Evolutionary conservation across 176 grass and related monocot species (phyloP).

Genomic region (Musa beccarii): DNA sequence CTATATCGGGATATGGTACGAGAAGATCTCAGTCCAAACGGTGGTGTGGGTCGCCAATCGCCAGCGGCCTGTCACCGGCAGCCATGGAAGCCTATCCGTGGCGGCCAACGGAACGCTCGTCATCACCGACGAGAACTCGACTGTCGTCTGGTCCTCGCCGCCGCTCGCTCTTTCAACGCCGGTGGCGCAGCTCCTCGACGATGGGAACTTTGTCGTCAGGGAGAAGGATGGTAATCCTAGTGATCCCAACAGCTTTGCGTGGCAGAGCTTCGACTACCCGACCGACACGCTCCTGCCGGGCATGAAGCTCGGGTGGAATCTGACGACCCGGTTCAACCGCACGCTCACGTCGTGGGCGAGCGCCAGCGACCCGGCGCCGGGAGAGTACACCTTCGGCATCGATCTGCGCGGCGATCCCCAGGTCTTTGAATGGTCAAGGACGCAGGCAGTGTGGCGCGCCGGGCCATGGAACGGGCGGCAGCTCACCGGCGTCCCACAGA

Average conservation of each 20-base stretch:
- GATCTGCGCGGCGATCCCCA: conserved; percentile 40
- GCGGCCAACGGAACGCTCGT: no score
- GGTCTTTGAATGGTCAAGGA: conserved; percentile 19
- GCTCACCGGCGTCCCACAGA: conserved; percentile 67
- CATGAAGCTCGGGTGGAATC: no score
- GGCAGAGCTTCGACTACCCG: neutral
- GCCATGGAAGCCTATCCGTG: no score
- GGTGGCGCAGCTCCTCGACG: conserved; percentile 36
- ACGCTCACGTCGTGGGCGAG: no score
- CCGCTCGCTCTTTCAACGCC: neutral
- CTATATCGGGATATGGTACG: no score
- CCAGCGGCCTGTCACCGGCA: no score
- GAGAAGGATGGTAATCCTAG: conserved; percentile 43
- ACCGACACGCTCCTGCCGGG: conserved; percentile 56
- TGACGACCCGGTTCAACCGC: no score
- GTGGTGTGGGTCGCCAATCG: no score
- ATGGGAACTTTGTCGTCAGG: conserved; percentile 12
- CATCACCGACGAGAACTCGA: no score
- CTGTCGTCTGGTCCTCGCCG: no score
- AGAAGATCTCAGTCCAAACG: no score
- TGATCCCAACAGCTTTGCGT: conserved; percentile 14
- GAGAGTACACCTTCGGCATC: conserved; percentile 44
- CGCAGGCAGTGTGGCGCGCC: conserved; percentile 14
- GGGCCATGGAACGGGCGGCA: conserved; percentile 21
- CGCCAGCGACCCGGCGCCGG: no score